Evolutionary conservation across 2,329 filamentous ascomycete species (phyloP).

Genomic region (Akanthomyces dipterigenus): DNA sequence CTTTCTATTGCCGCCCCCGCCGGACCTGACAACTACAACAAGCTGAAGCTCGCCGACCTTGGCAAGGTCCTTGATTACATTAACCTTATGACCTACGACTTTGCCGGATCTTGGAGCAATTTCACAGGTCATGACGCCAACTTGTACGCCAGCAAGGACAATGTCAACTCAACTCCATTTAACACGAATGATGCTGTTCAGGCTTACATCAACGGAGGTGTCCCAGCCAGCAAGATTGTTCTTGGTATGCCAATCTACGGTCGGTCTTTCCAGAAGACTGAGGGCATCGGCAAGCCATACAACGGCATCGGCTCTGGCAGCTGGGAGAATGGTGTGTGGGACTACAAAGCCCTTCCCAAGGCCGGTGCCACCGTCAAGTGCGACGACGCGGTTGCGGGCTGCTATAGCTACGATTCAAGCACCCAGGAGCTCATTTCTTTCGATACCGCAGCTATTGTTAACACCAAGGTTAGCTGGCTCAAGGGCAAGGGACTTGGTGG

Average conservation of each 20-base stretch:
- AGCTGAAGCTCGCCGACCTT: constrained; percentile 41
- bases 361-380: constrained; percentile 50
- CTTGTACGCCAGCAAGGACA: constrained; percentile 48
- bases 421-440: constrained; percentile 64
- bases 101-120: constrained; percentile 62
- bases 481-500: constrained; percentile 58
- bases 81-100: constrained; percentile 75
- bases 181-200: constrained; percentile 58
- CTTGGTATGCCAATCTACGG: constrained; percentile 65
- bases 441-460: constrained; percentile 55
- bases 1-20: constrained; percentile 48
- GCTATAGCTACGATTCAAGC: constrained; percentile 61
- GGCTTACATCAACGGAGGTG: constrained; percentile 57
- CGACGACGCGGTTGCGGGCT: constrained; percentile 53
- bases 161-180: constrained; percentile 59
- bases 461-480: constrained; percentile 60
- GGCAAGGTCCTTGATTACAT: constrained; percentile 46
- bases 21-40: constrained; percentile 41
- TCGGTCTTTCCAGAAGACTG: constrained; percentile 33
- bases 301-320: constrained; percentile 58
- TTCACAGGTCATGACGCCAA: constrained; percentile 65
- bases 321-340: constrained; percentile 71
- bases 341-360: constrained; percentile 71
- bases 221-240: constrained; percentile 60
- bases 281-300: constrained; percentile 59